Conservation (phyloP, 805 yeast species). For the Starmerella floricola region DNA sequence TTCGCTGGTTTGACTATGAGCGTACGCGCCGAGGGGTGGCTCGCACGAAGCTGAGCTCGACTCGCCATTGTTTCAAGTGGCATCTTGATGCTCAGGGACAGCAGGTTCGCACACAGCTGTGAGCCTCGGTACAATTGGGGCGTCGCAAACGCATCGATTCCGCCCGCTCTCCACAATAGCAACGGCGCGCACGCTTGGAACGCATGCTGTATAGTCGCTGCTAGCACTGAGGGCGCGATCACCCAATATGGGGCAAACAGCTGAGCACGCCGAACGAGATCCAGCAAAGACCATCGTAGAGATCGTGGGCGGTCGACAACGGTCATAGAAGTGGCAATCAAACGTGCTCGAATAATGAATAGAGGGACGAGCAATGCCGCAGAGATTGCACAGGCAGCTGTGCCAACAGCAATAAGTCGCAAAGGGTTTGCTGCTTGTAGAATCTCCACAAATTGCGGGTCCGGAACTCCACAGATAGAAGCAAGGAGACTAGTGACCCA, state of each 20-base stretch:
- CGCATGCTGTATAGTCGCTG: conserved; percentile 47
- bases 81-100: conserved; percentile 61
- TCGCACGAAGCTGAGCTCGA: conserved; percentile 61
- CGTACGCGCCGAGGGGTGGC: conserved; percentile 30
- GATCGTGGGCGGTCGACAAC: conserved; percentile 39
- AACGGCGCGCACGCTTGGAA: conserved; percentile 59
- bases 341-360: conserved; percentile 64
- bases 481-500: conserved; percentile 86
- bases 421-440: conserved; percentile 69
- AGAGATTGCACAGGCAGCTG: conserved; percentile 60
- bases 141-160: conserved; percentile 53
- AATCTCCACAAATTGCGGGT: conserved; percentile 70
- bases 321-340: conserved; percentile 57
- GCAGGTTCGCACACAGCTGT: conserved; percentile 46
- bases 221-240: conserved; percentile 54
- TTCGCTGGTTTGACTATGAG: conserved; percentile 49
- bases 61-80: conserved; percentile 81
- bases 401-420: conserved; percentile 52
- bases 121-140: conserved; percentile 49
- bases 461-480: conserved; percentile 71
- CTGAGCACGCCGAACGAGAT: conserved; percentile 31
- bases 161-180: conserved; percentile 44
- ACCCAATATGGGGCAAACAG: conserved; percentile 47
- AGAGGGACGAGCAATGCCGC: conserved; percentile 66
- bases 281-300: conserved; percentile 52